These are phyloP conservation scores for Pinus taeda DNA, from an alignment of 75 land plant genomes.

Conservation along the genomic window DNA sequence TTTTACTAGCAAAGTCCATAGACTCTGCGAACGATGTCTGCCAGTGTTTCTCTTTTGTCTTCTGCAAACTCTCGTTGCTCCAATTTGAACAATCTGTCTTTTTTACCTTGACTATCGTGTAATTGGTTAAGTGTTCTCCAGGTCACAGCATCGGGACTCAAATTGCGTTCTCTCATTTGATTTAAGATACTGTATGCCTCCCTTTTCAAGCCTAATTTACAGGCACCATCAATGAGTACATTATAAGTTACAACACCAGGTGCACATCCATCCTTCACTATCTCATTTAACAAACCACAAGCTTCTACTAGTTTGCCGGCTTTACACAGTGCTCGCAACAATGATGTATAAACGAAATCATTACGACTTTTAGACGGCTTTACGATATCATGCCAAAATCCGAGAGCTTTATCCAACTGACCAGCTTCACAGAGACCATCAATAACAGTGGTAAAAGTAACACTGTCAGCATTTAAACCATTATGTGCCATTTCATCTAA, in stretches of 20 bases:
- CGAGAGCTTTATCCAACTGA: conserved; percentile 43
- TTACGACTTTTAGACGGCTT: conserved; percentile 61
- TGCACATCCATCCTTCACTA: conserved; percentile 52
- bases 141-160: conserved; percentile 65
- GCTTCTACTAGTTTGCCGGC: conserved; percentile 55
- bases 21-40: conserved; percentile 4
- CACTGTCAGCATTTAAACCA: conserved; percentile 40
- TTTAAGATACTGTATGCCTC: conserved; percentile 53
- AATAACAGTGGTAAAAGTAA: conserved; percentile 42
- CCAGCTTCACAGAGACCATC: conserved; percentile 41
- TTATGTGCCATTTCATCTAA: conserved; percentile 34
- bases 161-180: conserved; percentile 61
- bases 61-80: conserved; percentile 3
- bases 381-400: conserved; percentile 53
- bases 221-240: conserved; percentile 48
- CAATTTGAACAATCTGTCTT: conserved; percentile 8
- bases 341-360: conserved; percentile 54
- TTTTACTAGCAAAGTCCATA: not conserved
- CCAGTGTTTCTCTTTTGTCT: not conserved
- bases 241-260: conserved; percentile 59
- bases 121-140: conserved; percentile 61
- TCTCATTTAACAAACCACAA: conserved; percentile 59
- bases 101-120: conserved; percentile 19
- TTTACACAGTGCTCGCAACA: conserved; percentile 52
- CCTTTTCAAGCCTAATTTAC: conserved; percentile 44